phyloP scores from a whole-genome alignment of 495 filamentous ascomycete genomes.

The Tuber aestivum region DNA sequence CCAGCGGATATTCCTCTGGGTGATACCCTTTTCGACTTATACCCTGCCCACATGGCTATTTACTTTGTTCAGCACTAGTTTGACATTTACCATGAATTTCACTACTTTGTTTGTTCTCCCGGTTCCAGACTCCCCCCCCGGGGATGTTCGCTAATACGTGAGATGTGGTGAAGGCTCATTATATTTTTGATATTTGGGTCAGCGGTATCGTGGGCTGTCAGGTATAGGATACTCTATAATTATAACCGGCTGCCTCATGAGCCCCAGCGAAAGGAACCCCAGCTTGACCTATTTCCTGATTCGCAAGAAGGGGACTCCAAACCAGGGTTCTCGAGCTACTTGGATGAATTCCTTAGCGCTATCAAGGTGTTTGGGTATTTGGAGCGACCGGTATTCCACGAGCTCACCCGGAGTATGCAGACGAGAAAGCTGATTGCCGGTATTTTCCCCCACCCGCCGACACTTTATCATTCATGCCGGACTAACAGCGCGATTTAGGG shows the following conservation, averaged over 20 bases:
- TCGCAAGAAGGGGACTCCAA: conserved; percentile 84
- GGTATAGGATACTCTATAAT: conserved; percentile 92
- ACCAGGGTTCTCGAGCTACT: conserved; percentile 83
- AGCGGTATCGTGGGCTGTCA: conserved; percentile 81
- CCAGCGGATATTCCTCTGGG: conserved; percentile 72
- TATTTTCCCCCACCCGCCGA: neutral
- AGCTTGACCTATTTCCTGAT: conserved; percentile 91
- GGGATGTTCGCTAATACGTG: conserved; percentile 33
- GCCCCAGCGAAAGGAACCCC: conserved; percentile 90
- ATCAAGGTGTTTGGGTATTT: conserved; percentile 99
- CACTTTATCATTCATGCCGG: neutral
- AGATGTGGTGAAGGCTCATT: conserved; percentile 55
- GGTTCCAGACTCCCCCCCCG: neutral
- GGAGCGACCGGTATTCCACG: conserved; percentile 93
- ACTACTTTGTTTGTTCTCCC: conserved; percentile 68
- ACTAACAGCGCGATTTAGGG: conserved; percentile 40
- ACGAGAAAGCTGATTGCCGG: conserved; percentile 88
- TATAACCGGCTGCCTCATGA: conserved; percentile 89
- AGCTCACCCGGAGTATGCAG: conserved; percentile 96
- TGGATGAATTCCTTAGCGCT: conserved; percentile 97
- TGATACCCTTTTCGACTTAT: conserved; percentile 78
- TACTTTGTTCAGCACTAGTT: conserved; percentile 85
- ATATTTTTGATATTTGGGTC: conserved; percentile 71
- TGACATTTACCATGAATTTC: conserved; percentile 97
- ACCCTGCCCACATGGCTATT: conserved; percentile 86